A percentile compares a stretch with the other conserved stretches of the same genome.
phyloP scores from a whole-genome alignment of 345 rosid genomes.

The Ceriops zippeliana region DNA sequence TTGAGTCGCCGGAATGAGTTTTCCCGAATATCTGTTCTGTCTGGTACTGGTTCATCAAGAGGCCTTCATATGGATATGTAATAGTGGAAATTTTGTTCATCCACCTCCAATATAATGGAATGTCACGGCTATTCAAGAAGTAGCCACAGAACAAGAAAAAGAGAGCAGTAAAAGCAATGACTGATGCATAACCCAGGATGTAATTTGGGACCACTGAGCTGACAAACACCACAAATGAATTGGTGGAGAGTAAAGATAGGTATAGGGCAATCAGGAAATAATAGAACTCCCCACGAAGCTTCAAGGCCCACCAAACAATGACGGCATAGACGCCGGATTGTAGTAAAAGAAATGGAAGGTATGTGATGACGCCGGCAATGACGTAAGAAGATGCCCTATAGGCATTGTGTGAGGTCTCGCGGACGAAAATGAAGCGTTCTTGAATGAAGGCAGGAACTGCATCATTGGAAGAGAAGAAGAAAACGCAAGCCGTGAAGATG shows the following conservation, averaged over 20 bases:
- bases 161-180: slow-evolving; percentile 62
- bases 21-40: slow-evolving; percentile 20
- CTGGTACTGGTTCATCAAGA: slow-evolving; percentile 61
- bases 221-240: slow-evolving; percentile 66
- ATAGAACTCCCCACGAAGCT: slow-evolving; percentile 44
- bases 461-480: slow-evolving; percentile 74
- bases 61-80: slow-evolving; percentile 64
- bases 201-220: slow-evolving; percentile 67
- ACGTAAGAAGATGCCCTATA: slow-evolving; percentile 62
- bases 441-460: slow-evolving; percentile 71
- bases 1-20: not conserved
- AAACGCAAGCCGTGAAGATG: slow-evolving; percentile 60
- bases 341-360: slow-evolving; percentile 54
- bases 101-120: slow-evolving; percentile 55
- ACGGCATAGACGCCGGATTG: slow-evolving; percentile 53
- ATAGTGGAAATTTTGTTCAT: slow-evolving; percentile 71
- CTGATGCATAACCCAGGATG: slow-evolving; percentile 60
- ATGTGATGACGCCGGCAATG: slow-evolving; percentile 56
- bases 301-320: slow-evolving; percentile 52
- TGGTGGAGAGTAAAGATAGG: slow-evolving; percentile 57
- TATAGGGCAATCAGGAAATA: slow-evolving; percentile 59
- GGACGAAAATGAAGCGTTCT: slow-evolving; percentile 41
- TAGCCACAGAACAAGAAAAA: slow-evolving; percentile 71
- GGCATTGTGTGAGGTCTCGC: slow-evolving; percentile 64
- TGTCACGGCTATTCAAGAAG: slow-evolving; percentile 50